Percentiles rank a stretch among this genome's conserved stretches.
phyloP scores from a whole-genome alignment of 495 filamentous ascomycete genomes.

The Hypoxylon lienhwacheense region DNA sequence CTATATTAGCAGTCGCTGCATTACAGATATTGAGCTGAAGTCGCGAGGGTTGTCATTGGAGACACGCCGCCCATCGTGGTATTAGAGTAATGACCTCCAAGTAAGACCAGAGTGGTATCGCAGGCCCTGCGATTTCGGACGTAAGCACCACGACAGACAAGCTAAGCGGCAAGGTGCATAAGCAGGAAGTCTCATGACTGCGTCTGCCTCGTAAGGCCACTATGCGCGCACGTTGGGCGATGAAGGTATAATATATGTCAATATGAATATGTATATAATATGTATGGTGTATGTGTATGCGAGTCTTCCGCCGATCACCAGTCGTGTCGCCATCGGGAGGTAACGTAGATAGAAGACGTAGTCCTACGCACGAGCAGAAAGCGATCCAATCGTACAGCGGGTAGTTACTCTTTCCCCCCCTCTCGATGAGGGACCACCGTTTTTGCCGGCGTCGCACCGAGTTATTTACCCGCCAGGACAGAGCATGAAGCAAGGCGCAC shows the following conservation, averaged over 20 bases:
- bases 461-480: slow-evolving; percentile 19
- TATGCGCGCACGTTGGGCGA: slow-evolving; percentile 3
- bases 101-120: slow-evolving; percentile 33
- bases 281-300: too few species aligned
- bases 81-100: slow-evolving; percentile 27
- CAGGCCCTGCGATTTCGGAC: slow-evolving; percentile 32
- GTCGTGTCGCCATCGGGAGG: slow-evolving; percentile 1
- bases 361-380: neutral
- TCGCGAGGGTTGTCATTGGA: neutral
- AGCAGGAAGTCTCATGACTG: slow-evolving; percentile 25
- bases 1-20: too few species aligned
- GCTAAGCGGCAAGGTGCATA: slow-evolving; percentile 32
- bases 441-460: slow-evolving; percentile 23
- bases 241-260: neutral
- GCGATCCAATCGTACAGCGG: slow-evolving; percentile 16
- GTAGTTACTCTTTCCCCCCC: slow-evolving; percentile 10
- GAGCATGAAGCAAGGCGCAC: slow-evolving; percentile 5
- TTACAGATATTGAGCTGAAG: neutral
- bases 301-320: slow-evolving; percentile 10
- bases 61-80: slow-evolving; percentile 1
- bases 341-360: neutral
- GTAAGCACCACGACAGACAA: slow-evolving; percentile 20
- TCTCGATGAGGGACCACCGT: slow-evolving; percentile 15
- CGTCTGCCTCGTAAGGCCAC: slow-evolving; percentile 9
- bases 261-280: slow-evolving; percentile 1